Base-by-base conservation (phyloP, 805 yeast species). In the Pichia ethanolica region DNA sequence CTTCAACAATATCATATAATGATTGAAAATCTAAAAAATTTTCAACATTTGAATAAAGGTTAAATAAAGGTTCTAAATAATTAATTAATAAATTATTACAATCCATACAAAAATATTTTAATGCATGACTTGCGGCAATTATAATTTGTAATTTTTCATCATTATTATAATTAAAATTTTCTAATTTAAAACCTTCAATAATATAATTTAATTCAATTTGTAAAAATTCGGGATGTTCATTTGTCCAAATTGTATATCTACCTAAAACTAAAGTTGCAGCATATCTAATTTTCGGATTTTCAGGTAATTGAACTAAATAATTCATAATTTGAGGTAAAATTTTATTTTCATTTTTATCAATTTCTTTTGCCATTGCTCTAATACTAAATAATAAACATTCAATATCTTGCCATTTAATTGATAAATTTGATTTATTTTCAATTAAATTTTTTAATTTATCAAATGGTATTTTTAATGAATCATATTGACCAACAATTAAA, bases 181-280 rank as follows among this genome's bases (percentile, higher is more conserved):
- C 61, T 36, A 58, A 51, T 42, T 61, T 62, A 59, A 89, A 85
- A 0, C 97, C 96, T 52, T 73, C 74, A 49, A 84, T 84, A 54
- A 95, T 88, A 64, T 89, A 93, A 54, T 84, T 82, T 50, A 93
- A 73, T 65, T 90, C 96, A 44, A 81, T 76, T 65, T 87, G 93
- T 52, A 95, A 71, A 58, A 74, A 84, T 53, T 86, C 83, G 5
- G 95, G 89, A 66, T 93, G 95, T 56, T 80, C 76, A 5, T 89
- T 72, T 0, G 98, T 88, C 97, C 99, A 93, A 68, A 86, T 89
- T 2, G 98, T 87, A 65, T 93, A 93, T 59, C 99, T 75, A n/a
- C 99, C 98, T 39, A 93, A 70, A 1, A 93, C 96, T 60, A 93
- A 73, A 0, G 96, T 89, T 1, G 96, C 89, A 7, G 98, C 95